phyloP scores from a whole-genome alignment of 2,329 filamentous ascomycete species.

The Apiospora saccharicola region DNA sequence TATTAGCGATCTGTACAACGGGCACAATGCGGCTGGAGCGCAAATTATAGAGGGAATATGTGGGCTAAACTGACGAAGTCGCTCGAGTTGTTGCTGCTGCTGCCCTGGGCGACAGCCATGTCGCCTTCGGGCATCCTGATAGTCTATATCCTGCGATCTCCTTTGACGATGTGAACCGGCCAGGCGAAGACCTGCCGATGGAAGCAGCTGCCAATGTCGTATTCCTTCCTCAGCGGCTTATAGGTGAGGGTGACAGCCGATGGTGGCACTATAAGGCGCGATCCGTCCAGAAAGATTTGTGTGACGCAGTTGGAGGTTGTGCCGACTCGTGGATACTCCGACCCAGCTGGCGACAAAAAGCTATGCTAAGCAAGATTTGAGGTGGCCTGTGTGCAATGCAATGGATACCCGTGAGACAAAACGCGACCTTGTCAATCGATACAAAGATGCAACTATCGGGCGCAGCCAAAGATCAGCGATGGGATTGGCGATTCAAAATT shows the following conservation, averaged over 20 bases:
- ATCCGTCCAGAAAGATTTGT: not conserved
- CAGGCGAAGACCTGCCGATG: not conserved
- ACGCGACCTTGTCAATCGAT: conserved; percentile 11
- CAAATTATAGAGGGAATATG: conserved; percentile 31
- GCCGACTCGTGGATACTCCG: conserved; percentile 1
- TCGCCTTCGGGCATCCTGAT: conserved; percentile 44
- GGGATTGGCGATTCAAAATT: not conserved
- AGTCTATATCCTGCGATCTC: not conserved
- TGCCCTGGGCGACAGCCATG: conserved; percentile 49
- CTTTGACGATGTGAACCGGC: not conserved
- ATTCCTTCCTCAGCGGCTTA: not conserved
- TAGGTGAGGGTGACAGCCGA: conserved; percentile 16
- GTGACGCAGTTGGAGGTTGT: not conserved
- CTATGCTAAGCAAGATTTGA: conserved; percentile 8
- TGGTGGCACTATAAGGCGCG: conserved; percentile 9
- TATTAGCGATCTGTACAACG: conserved; percentile 37
- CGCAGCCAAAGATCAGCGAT: not conserved
- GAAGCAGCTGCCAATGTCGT: conserved; percentile 10
- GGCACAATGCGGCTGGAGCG: conserved; percentile 17
- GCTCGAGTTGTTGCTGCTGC: conserved; percentile 79
- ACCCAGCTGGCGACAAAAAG: conserved; percentile 8
- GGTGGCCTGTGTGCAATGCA: conserved; percentile 16
- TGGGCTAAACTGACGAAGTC: conserved; percentile 79
- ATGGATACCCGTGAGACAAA: conserved; percentile 6
- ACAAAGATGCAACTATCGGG: not conserved